Evolutionary conservation across 2,329 filamentous ascomycete species (phyloP), one percentile per base, ranked within the genome.

Genomic region (Trichoderma sp.): DNA sequence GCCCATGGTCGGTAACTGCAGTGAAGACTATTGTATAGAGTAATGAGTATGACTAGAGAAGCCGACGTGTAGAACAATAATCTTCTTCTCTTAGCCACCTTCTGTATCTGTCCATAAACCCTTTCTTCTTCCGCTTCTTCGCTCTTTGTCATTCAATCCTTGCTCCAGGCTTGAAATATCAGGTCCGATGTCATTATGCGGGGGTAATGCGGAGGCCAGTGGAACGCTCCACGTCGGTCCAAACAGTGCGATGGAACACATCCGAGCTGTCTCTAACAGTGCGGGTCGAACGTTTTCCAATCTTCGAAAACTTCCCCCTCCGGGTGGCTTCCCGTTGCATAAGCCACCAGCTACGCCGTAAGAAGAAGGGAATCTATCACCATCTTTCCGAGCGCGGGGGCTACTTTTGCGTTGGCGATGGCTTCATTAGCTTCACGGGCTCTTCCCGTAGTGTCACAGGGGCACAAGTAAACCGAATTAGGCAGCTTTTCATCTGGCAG

Each of bases 171-270:
- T 24, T 24, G 14, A 59, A 43, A 43, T 43, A 46, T 49, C 49
- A n/a, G 37, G 21, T n/a, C 24, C 64, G 10, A 59, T 39, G 60
- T 66, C 64, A 37, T 32, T 34, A 32, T 58, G 58, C 58, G 66
- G 58, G 58, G 66, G 61, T 59, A n/a, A 61, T 68, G 70, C 66
- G 64, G 70, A 69, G 65, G 43, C 18, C 26, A 26, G 70, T 71
- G 69, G 71, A 39, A 73, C 71, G 49, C 72, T 71, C 69, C 68
- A 65, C 55, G 34, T 49, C 14, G 28, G n/a, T 28, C 34, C 59
- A 34, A 14, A 61, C 66, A 56, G 66, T 68, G 43, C 18, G 39
- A 69, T 71, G 70, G 71, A 46, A 72, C 71, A 51, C 72, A n/a
- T 71, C 68, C 68, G 61, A 63, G 37, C 58, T 11, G 37, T 10